Evolutionary conservation across 371 early-diverging fungal species (phyloP).

Genomic region (Actinomucor elegans): DNA sequence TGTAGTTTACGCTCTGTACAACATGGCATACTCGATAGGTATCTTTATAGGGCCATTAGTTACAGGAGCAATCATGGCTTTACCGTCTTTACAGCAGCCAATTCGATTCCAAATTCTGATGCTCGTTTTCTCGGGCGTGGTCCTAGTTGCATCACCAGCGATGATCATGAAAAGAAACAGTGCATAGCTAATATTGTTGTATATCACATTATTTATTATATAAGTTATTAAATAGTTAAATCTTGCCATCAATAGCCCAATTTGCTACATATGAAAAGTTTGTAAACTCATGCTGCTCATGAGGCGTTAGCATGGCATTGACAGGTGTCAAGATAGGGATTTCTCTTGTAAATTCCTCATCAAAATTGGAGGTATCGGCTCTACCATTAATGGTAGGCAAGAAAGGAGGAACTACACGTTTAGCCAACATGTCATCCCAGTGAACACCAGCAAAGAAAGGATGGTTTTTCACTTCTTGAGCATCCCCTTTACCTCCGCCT

Average conservation of each 20-base stretch:
- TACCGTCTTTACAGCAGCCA: background rate
- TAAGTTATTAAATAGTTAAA: too few species aligned
- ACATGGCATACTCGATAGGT: conserved; percentile 33
- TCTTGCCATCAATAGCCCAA: conserved; percentile 58
- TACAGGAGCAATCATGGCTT: conserved; percentile 21
- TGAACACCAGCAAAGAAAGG: conserved; percentile 89
- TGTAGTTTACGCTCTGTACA: conserved; percentile 24
- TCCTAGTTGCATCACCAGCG: background rate
- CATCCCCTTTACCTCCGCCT: conserved; percentile 78
- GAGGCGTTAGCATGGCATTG: conserved; percentile 66
- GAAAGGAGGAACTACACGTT: conserved; percentile 82
- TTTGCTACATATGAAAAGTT: conserved; percentile 90
- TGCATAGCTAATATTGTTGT: background rate
- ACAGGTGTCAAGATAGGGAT: conserved; percentile 88
- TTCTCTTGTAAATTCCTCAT: conserved; percentile 89
- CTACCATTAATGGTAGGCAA: conserved; percentile 75
- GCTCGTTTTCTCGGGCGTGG: background rate
- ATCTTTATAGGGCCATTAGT: conserved; percentile 42
- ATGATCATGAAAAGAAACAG: background rate
- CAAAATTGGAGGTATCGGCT: conserved; percentile 93
- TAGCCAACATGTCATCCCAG: conserved; percentile 86
- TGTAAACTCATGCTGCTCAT: conserved; percentile 86
- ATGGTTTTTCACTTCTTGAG: conserved; percentile 89
- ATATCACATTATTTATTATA: too few species aligned
- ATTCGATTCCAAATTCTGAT: conserved; percentile 6